A percentile compares a stretch with the other conserved stretches of the same genome.
Evolutionary conservation across 176 grass and related monocot genomes (phyloP).

Genomic region (Oryza meridionalis): DNA sequence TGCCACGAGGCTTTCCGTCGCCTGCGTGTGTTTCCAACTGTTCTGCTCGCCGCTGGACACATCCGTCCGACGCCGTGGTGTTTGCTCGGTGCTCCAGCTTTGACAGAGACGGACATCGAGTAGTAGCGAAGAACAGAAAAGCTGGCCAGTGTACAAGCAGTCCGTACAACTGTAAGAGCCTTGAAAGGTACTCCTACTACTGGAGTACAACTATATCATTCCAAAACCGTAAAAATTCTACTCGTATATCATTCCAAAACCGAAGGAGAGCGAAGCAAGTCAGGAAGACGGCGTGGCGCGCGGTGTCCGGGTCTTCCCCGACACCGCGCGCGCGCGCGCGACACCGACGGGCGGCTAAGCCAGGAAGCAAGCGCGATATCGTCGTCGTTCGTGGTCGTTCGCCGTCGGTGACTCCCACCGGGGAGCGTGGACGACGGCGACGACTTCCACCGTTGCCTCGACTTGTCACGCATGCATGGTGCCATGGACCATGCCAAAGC

Average conservation of each 20-base stretch:
- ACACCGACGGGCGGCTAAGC: not conserved
- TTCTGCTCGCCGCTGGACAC: not conserved
- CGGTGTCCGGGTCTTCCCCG: not conserved
- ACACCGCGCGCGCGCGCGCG: not conserved
- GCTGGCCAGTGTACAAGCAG: not conserved
- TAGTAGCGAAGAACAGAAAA: not conserved
- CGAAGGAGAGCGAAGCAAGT: not conserved
- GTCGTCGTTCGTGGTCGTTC: slow-evolving; percentile 29
- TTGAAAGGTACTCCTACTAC: not conserved
- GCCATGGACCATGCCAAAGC: too few species aligned
- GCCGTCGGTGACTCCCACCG: slow-evolving; percentile 26
- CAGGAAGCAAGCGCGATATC: not conserved
- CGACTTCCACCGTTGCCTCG: not conserved
- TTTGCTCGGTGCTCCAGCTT: not conserved
- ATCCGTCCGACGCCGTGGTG: not conserved
- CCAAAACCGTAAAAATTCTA: not conserved
- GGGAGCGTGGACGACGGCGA: slow-evolving; percentile 24
- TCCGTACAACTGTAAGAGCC: not conserved
- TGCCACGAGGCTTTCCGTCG: not conserved
- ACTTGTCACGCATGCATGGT: not conserved
- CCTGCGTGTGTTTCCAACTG: not conserved
- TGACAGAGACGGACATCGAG: not conserved
- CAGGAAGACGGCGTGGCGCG: not conserved
- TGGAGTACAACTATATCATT: not conserved
- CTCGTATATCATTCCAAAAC: not conserved